Base-by-base conservation (phyloP, 2,329 filamentous ascomycete genomes). In the Malbranchea zuffiana region DNA sequence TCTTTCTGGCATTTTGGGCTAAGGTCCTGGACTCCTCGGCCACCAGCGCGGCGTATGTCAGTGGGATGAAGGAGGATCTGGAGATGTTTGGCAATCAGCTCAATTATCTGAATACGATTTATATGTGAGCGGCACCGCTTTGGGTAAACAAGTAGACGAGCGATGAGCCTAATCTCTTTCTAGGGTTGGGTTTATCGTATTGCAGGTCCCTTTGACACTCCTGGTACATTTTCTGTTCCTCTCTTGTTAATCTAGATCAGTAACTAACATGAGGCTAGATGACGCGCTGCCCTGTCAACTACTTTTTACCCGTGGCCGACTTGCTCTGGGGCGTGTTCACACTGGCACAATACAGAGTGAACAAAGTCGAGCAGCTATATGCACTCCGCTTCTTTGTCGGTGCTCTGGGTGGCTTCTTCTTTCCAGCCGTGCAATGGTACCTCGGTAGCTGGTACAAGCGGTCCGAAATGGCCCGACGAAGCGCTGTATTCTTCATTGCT, bases 1-100 rank as follows among this genome's bases (percentile, higher is more conserved):
- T n/a, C n/a, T n/a, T n/a, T n/a, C n/a, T n/a, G n/a, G 28, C 13
- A 0, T 74, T 73, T 42, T 75, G 69, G 65, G 62, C 67, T 33
- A 74, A 73, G 48, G 70, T 73, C 41, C 62, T 75, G 5, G 69
- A 73, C 43, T 68, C 72, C 44, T 56, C 65, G 3, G 73, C 73
- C 37, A 60, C 73, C 34, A 72, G 68, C 72, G 44, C 32, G 59
- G 70, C 69, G 1, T 73, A 72, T 36, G 69, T 73, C 11, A 65
- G 66, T 0, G 70, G 70, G 0, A 53, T 74, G 24, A 68, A 69
- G 31, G 67, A 72, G 35, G 68, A 71, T 7, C 51, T 74, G 1
- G 55, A 58, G 0, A 66, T 74, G 36, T 40, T 67, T 4, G 68
- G 68, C 30, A 72, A 73, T 50, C 61, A 73, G 41, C 61, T 74